A percentile compares a stretch with the other conserved stretches of the same genome.
phyloP scores from a whole-genome alignment of 208 protist genomes.

The Trypanosoma conorhini region DNA sequence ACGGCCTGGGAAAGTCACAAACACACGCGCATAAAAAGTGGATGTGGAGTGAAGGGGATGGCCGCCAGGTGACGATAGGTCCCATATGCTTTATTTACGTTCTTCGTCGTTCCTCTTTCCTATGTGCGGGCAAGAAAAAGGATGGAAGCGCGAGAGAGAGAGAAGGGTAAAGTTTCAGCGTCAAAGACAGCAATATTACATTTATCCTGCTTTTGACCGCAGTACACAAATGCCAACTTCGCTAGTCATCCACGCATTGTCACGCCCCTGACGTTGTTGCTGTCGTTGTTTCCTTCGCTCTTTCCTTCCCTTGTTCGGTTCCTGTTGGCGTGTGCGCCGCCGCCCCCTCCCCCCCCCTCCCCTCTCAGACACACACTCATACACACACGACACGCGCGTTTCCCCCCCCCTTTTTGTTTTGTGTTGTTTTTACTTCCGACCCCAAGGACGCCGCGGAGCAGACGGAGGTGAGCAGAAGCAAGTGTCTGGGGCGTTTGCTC shows the following conservation, averaged over 20 bases:
- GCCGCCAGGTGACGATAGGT: background rate
- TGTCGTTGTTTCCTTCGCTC: background rate
- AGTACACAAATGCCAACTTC: background rate
- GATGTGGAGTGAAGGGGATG: background rate
- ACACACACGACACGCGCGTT: background rate
- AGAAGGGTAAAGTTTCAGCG: background rate
- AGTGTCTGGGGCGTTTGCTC: background rate
- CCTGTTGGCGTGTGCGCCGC: background rate
- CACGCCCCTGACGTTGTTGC: background rate
- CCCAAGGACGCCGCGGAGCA: background rate
- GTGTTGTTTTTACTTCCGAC: background rate
- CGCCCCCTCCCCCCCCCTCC: too few relatives aligned
- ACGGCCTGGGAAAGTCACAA: too few relatives aligned
- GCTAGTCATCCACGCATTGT: background rate
- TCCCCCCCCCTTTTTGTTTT: too few relatives aligned
- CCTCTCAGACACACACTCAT: too few relatives aligned
- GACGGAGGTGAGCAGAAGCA: background rate
- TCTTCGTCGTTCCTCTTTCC: background rate
- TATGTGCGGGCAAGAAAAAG: background rate
- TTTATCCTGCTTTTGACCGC: background rate
- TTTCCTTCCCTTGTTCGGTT: background rate
- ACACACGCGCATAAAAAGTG: too few relatives aligned
- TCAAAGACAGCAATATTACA: background rate
- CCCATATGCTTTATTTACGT: background rate
- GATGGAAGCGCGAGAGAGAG: background rate